Base-by-base conservation (phyloP, 306 rosid genomes). In the Sechiopsis laciniata region DNA sequence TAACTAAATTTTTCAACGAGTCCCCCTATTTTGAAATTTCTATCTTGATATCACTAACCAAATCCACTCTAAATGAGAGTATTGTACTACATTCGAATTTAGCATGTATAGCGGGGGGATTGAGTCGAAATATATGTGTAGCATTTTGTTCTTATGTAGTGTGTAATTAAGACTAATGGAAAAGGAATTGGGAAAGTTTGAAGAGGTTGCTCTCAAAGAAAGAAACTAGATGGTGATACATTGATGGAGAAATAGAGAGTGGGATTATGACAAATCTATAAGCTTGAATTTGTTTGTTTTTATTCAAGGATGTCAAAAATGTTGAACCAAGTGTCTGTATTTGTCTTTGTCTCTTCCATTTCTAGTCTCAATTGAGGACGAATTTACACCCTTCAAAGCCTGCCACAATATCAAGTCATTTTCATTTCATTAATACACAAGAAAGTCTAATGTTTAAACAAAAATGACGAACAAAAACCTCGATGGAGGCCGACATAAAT, bases 321-420 rank as follows among this genome's bases (percentile, higher is more conserved):
- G 50, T 5, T 2, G 6, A 32, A 32, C 58, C 14, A 69, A 48
- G 0, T 22, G 68, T 22, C 45, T 50, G 37, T 14, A 46, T 48
- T 69, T 26, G 29, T 26, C 2, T 26, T 26, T 26, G 29, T 26
- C 29, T 2, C 29, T 26, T 26, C 29, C 29, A 26, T 15, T 69
- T 20, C 50, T 48, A 5, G 11, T 26, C 57, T 69, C 57, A 50
- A 50, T 16, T 9, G 21, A 69, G 13, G 42, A 69, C 57, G 73
- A 69, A 69, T 20, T 48, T 69, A 69, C 73, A 69, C 20, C 73
- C 58, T 69, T 69, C 86, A 75, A 74, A 89, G 76, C 97, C 97
- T 91, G 88, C 80, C 78, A 75, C 40, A 69, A 52, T 50, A 26
- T 57, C 29, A 69, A 48, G 21, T 67, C 72, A 67, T 37, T 67